These are phyloP conservation scores for Lunularia cruciata DNA, from an alignment of 225 moss, liverwort and hornwort genomes.

Conservation along the genomic window DNA sequence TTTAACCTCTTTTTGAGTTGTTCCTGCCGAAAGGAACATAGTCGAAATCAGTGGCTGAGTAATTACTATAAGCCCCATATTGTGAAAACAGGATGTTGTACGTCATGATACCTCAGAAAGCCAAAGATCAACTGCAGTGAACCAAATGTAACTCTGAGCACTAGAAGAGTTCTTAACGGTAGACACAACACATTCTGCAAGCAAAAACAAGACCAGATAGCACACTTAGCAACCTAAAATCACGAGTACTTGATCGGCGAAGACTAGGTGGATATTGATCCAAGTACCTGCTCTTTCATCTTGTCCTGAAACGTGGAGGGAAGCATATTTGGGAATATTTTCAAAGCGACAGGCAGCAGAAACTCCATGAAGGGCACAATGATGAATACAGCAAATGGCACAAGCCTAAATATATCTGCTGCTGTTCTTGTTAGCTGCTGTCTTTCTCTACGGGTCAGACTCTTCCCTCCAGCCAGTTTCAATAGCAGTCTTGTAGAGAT, in stretches of 20 bases:
- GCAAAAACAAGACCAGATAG: too few species aligned
- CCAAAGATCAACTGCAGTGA: too few species aligned
- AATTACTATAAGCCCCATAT: too few species aligned
- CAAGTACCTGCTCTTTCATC: slow-evolving; percentile 93
- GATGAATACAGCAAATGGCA: slow-evolving; percentile 95
- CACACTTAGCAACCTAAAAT: too few species aligned
- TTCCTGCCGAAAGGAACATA: slow-evolving; percentile 59
- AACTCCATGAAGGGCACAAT: slow-evolving; percentile 99
- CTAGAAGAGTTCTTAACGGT: too few species aligned
- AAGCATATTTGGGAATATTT: slow-evolving; percentile 96
- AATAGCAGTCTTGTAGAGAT: slow-evolving; percentile 87
- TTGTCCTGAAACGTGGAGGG: slow-evolving; percentile 99
- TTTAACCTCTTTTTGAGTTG: slow-evolving; percentile 84
- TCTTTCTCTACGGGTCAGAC: slow-evolving; percentile 83
- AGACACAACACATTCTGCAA: too few species aligned
- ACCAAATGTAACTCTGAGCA: too few species aligned
- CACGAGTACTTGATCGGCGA: background rate
- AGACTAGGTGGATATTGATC: background rate
- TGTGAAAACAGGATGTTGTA: too few species aligned
- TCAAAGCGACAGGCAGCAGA: slow-evolving; percentile 83
- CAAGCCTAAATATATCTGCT: slow-evolving; percentile 96
- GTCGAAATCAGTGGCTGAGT: too few species aligned
- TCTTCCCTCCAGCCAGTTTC: slow-evolving; percentile 85
- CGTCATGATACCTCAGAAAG: background rate
- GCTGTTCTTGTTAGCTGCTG: slow-evolving; percentile 93